Evolutionary conservation across 2,329 filamentous ascomycete genomes (phyloP), one percentile per base, ranked within the genome.

Genomic region (Neobulgaria alba): DNA sequence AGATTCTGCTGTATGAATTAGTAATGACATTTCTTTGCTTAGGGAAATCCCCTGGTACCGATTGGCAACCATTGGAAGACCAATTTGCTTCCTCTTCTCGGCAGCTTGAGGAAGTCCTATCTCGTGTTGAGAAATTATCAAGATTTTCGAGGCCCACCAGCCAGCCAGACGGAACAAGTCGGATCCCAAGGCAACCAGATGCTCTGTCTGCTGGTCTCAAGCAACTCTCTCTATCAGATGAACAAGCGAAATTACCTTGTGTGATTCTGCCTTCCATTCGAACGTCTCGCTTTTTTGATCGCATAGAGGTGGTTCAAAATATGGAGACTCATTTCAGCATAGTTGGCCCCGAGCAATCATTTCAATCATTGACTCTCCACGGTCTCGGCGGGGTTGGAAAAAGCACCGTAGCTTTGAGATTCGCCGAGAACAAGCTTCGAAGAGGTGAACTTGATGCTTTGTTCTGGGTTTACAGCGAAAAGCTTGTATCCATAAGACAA

Each of bases 391-490:
- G 51, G 8, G 43, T 50, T 31, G 41, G 45, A 5, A 48, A 50
- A 33, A 43, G 36, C 17, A 10, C 36, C 18, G 33, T 48, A 29
- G 48, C 45, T 12, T 10, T 41, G 12, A 38, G 43, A 43, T 49
- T 46, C 34, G 33, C 32, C 12, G n/a, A n/a, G n/a, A 17, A 41
- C 19, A 26, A 29, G 19, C 23, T 33, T 23, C 5, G 16, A 33
- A 36, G 40, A 21, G 38, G 32, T 10, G 37, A 46, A 16, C 44
- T 46, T 35, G 42, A 53, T 32, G 50, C 50, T 16, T 37, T 53
- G 30, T 50, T 53, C 19, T 51, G 50, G 49, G 40, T 53, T 17
- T 33, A 45, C 17, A 33, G 41, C 5, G 51, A 53, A 29, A 52
- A 34, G 5, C 23, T 20, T 12, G 42, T 36, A 14, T 35, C 47